phyloP scores from a whole-genome alignment of 768 basidiomycete genomes.

The Artomyces pyxidatus region DNA sequence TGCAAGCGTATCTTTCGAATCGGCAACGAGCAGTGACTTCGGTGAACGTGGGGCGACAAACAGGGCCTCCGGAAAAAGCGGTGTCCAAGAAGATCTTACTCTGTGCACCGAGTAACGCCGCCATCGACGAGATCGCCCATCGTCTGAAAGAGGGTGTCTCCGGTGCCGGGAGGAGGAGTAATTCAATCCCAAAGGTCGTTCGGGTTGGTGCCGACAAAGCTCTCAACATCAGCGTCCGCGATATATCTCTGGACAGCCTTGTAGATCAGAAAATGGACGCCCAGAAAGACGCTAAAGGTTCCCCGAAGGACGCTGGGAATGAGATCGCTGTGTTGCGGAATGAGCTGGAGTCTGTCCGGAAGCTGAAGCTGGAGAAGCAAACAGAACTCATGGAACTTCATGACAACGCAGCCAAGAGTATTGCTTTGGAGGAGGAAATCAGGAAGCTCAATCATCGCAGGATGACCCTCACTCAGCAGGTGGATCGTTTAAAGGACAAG shows the following conservation, averaged over 20 bases:
- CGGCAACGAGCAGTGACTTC: conserved; percentile 41
- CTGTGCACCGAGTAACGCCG: conserved; percentile 97
- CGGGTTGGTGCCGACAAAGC: conserved; percentile 76
- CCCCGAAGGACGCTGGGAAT: conserved; percentile 43
- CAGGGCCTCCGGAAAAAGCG: conserved; percentile 33
- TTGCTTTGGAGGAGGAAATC: conserved; percentile 66
- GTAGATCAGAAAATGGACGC: conserved; percentile 67
- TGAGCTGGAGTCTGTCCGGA: conserved; percentile 66
- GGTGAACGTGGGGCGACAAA: conserved; percentile 39
- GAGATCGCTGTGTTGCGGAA: conserved; percentile 51
- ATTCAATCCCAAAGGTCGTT: conserved; percentile 69
- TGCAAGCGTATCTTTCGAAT: conserved; percentile 68
- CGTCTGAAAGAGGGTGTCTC: conserved; percentile 78
- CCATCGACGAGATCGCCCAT: conserved; percentile 91
- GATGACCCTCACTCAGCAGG: conserved; percentile 52
- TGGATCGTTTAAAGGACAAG: conserved; percentile 76
- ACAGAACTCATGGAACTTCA: conserved; percentile 48
- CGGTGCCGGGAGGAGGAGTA: conserved; percentile 42
- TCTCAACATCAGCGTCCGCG: conserved; percentile 73
- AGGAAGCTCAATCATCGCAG: conserved; percentile 56
- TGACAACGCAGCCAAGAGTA: conserved; percentile 46
- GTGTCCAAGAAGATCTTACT: conserved; percentile 70
- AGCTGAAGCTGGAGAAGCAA: conserved; percentile 47
- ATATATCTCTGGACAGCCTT: conserved; percentile 80
- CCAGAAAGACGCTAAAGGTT: conserved; percentile 26